Percentiles rank a stretch among this genome's conserved stretches.
These are phyloP conservation scores for Chlorella variabilis DNA, from an alignment of 163 green algal genomes.

Conservation along the genomic window DNA sequence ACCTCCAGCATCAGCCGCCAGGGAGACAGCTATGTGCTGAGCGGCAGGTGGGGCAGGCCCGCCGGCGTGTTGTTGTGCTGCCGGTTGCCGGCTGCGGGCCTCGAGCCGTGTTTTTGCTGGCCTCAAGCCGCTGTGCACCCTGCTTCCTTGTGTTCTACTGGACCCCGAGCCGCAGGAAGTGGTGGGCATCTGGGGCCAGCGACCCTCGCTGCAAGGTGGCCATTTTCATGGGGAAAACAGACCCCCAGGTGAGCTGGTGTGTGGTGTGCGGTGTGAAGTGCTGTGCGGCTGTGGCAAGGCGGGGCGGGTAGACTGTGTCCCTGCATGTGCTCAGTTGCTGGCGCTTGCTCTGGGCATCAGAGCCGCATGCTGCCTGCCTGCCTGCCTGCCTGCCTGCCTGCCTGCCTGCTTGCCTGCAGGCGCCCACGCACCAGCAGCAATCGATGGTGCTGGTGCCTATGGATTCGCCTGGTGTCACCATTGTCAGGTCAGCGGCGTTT, in stretches of 20 bases:
- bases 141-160: neutral
- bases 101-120: neutral
- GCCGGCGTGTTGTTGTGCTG: neutral
- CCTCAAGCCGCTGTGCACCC: constrained; percentile 1
- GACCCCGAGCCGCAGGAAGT: constrained; percentile 92
- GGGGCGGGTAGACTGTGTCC: neutral
- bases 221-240: constrained; percentile 98
- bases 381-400: neutral
- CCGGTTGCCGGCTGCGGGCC: neutral
- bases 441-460: constrained; percentile 96
- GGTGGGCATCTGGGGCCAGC: constrained; percentile 91
- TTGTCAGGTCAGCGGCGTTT: constrained; percentile 91
- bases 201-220: constrained; percentile 87
- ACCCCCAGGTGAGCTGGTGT: constrained; percentile 47
- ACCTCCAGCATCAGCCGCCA: constrained; percentile 61
- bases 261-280: too few species aligned
- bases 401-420: neutral
- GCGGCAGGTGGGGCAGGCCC: constrained; percentile 37
- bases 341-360: neutral
- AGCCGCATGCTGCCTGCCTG: neutral
- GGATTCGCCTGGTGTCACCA: constrained; percentile 71
- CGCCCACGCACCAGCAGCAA: constrained; percentile 83
- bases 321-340: neutral
- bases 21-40: constrained; percentile 61
- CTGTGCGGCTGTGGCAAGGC: too few species aligned